Conservation (phyloP, 2,329 filamentous ascomycete species). For the Phaeosphaeriaceae sp. region DNA sequence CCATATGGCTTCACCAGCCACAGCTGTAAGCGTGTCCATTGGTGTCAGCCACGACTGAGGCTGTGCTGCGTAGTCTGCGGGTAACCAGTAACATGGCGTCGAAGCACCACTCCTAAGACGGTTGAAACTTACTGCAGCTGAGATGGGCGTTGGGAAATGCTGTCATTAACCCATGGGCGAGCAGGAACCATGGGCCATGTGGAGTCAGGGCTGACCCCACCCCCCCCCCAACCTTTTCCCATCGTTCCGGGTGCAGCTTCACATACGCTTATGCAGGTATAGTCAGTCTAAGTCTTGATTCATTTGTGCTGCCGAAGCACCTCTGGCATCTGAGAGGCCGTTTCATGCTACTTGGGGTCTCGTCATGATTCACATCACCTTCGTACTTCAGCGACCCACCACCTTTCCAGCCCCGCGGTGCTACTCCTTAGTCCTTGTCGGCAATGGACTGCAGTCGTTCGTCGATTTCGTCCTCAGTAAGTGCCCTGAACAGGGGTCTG, state of each 20-base stretch:
- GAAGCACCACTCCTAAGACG: conserved; percentile 29
- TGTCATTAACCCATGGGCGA: conserved; percentile 40
- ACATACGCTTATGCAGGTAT: conserved; percentile 44
- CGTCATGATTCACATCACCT: conserved; percentile 29
- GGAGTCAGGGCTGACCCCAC: conserved; percentile 44
- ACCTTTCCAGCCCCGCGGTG: conserved; percentile 27
- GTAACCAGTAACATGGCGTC: conserved; percentile 42
- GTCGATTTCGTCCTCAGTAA: conserved; percentile 98
- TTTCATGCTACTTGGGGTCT: conserved; percentile 33
- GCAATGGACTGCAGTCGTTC: conserved; percentile 97
- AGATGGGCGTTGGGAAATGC: conserved; percentile 30
- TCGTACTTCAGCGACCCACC: conserved; percentile 33
- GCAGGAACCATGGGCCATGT: conserved; percentile 40
- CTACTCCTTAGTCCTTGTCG: conserved; percentile 83
- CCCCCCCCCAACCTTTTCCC: conserved; percentile 14
- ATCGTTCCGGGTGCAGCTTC: conserved; percentile 31
- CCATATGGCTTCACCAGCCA: conserved; percentile 34
- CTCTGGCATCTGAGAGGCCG: conserved; percentile 38
- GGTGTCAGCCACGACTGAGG: conserved; percentile 45
- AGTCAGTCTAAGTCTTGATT: conserved; percentile 41
- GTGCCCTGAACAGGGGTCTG: conserved; percentile 79
- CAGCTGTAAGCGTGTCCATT: conserved; percentile 19
- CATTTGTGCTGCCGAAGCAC: conserved; percentile 34
- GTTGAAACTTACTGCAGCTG: conserved; percentile 40
- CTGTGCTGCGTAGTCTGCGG: conserved; percentile 38